Percentiles rank a stretch among this genome's conserved stretches.
phyloP scores from a whole-genome alignment of 1,139 yeast genomes.

The Yamadazyma aaseri region DNA sequence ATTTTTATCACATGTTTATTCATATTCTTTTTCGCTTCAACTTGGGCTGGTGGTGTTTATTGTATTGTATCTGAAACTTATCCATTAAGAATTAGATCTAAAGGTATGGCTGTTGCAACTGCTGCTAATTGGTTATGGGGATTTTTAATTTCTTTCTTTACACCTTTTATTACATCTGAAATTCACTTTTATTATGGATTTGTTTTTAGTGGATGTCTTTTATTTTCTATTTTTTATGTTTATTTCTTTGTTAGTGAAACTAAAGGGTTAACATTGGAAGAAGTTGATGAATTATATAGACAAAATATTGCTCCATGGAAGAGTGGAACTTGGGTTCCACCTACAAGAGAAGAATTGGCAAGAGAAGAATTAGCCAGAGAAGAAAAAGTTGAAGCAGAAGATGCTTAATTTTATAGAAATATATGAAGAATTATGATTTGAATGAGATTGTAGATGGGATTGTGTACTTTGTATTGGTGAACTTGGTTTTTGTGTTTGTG shows the following conservation, averaged over 20 bases:
- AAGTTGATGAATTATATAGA: conserved; percentile 40
- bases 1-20: conserved; percentile 76
- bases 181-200: conserved; percentile 16
- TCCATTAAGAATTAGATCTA: conserved; percentile 26
- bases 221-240: conserved; percentile 35
- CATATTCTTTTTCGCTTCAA: conserved; percentile 79
- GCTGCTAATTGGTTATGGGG: conserved; percentile 42
- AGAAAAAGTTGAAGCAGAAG: conserved; percentile 3
- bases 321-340: conserved; percentile 46
- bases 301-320: conserved; percentile 44
- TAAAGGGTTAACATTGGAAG: conserved; percentile 45
- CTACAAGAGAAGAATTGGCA: conserved; percentile 25
- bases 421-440: no score
- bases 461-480: no score
- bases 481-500: no score
- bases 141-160: conserved; percentile 36
- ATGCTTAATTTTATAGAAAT: no score
- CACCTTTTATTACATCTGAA: conserved; percentile 25
- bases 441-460: no score
- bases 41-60: conserved; percentile 88
- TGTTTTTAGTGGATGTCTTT: conserved; percentile 14
- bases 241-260: conserved; percentile 47
- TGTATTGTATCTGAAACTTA: conserved; percentile 49
- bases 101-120: conserved; percentile 34
- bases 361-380: conserved; percentile 2